These are phyloP conservation scores for Wickerhamiella hasegawae DNA, from an alignment of 805 yeast genomes.

Conservation along the genomic window DNA sequence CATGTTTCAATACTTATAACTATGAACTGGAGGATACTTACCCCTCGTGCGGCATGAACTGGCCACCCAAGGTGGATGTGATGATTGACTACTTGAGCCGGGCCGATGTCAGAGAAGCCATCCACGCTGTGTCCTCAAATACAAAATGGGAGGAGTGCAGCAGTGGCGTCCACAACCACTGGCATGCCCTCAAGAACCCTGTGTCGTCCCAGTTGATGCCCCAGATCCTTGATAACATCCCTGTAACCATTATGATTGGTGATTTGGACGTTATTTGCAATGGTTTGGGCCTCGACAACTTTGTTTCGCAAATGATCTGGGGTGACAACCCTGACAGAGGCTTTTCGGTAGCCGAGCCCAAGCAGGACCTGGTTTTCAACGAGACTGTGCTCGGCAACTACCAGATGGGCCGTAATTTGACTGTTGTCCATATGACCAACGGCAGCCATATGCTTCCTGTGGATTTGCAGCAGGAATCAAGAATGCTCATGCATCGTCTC, in stretches of 20 bases:
- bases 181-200: slow-evolving; percentile 35
- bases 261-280: slow-evolving; percentile 84
- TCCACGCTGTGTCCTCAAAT: slow-evolving; percentile 28
- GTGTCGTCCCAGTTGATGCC: slow-evolving; percentile 62
- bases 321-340: slow-evolving; percentile 30
- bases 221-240: slow-evolving; percentile 35
- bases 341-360: slow-evolving; percentile 14
- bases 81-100: slow-evolving; percentile 37
- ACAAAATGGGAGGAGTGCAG: slow-evolving; percentile 66
- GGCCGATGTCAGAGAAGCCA: slow-evolving; percentile 29
- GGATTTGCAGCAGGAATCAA: slow-evolving; percentile 53
- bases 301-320: slow-evolving; percentile 51
- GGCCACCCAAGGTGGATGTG: slow-evolving; percentile 55
- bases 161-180: slow-evolving; percentile 33
- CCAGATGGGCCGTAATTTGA: slow-evolving; percentile 50
- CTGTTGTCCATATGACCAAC: slow-evolving; percentile 55
- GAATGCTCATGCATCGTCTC: slow-evolving; percentile 48
- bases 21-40: slow-evolving; percentile 49
- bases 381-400: slow-evolving; percentile 29
- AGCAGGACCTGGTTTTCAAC: slow-evolving; percentile 31
- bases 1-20: slow-evolving; percentile 76
- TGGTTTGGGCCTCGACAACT: slow-evolving; percentile 51
- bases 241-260: slow-evolving; percentile 69
- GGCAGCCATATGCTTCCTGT: slow-evolving; percentile 92
- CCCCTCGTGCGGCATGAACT: slow-evolving; percentile 82